Conservation (phyloP, 2,329 filamentous ascomycete genomes). For the Myriosclerotinia curreyana region DNA sequence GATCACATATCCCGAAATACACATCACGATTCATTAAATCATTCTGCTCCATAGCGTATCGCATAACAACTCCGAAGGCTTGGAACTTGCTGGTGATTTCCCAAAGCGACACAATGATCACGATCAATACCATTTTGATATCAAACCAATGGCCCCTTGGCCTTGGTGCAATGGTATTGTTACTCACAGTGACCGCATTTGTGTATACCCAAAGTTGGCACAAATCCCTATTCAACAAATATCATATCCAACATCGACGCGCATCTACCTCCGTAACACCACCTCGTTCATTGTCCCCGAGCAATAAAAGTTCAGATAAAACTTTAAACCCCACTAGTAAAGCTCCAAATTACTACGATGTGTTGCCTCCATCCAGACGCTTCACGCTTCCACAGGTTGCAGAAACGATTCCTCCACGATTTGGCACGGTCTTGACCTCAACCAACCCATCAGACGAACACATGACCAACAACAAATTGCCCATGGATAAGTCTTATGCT, state of each 20-base stretch:
- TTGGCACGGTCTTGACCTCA: slow-evolving; percentile 27
- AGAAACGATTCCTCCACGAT: slow-evolving; percentile 25
- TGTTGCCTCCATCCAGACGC: slow-evolving; percentile 36
- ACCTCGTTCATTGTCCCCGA: slow-evolving; percentile 36
- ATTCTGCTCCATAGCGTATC: background rate
- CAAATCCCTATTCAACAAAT: slow-evolving; percentile 30
- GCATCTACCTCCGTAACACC: slow-evolving; percentile 38
- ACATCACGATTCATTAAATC: background rate
- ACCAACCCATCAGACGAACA: slow-evolving; percentile 28
- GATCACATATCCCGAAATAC: background rate
- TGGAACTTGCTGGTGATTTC: background rate
- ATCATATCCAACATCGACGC: slow-evolving; percentile 35
- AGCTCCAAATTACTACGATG: slow-evolving; percentile 17
- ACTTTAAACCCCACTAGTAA: slow-evolving; percentile 18
- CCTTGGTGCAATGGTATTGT: slow-evolving; percentile 32
- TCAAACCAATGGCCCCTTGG: slow-evolving; percentile 32
- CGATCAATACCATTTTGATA: slow-evolving; percentile 19
- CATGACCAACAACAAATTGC: slow-evolving; percentile 30
- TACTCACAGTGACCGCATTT: slow-evolving; percentile 28
- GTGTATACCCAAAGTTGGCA: slow-evolving; percentile 31
- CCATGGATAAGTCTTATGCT: slow-evolving; percentile 32
- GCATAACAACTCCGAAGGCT: background rate
- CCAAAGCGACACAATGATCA: slow-evolving; percentile 11
- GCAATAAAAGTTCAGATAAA: slow-evolving; percentile 22
- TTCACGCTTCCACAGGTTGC: slow-evolving; percentile 33